Evolutionary conservation across 2,329 filamentous ascomycete species (phyloP).

Genomic region (Ceratocystis diversiconidia): DNA sequence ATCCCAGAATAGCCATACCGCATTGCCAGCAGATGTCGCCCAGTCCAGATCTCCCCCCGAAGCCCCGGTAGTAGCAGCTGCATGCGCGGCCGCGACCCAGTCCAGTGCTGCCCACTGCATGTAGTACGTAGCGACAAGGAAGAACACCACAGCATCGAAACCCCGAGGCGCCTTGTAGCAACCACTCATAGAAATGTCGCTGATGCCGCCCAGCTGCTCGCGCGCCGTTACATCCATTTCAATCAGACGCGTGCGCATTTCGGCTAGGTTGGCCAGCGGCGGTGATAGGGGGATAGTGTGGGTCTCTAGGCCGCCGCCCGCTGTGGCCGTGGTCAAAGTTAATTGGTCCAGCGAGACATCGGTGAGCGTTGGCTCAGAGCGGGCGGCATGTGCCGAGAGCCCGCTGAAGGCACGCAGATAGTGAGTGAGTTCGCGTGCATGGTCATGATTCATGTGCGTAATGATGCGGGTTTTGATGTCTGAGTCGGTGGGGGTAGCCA

Average conservation of each 20-base stretch:
- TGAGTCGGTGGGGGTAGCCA: slow-evolving; percentile 21
- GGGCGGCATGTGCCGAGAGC: not conserved
- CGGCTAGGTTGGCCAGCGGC: slow-evolving; percentile 50
- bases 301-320: slow-evolving; percentile 25
- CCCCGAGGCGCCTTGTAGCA: slow-evolving; percentile 29
- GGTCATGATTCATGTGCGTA: slow-evolving; percentile 77
- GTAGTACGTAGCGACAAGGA: slow-evolving; percentile 37
- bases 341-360: slow-evolving; percentile 38
- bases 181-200: slow-evolving; percentile 30
- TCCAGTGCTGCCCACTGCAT: slow-evolving; percentile 26
- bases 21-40: slow-evolving; percentile 37
- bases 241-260: slow-evolving; percentile 56
- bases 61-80: not conserved
- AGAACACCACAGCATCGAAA: slow-evolving; percentile 27
- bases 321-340: slow-evolving; percentile 39
- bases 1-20: slow-evolving; percentile 36
- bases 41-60: not conserved
- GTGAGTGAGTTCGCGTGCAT: slow-evolving; percentile 56
- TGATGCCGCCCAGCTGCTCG: slow-evolving; percentile 44
- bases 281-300: slow-evolving; percentile 52
- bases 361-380: not conserved
- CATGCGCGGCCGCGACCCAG: not conserved
- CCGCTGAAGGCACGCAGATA: slow-evolving; percentile 32
- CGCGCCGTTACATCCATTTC: slow-evolving; percentile 50
- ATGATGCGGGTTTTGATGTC: slow-evolving; percentile 34